Evolutionary conservation across 805 yeast species (phyloP).

Genomic region (Komagataella populi): DNA sequence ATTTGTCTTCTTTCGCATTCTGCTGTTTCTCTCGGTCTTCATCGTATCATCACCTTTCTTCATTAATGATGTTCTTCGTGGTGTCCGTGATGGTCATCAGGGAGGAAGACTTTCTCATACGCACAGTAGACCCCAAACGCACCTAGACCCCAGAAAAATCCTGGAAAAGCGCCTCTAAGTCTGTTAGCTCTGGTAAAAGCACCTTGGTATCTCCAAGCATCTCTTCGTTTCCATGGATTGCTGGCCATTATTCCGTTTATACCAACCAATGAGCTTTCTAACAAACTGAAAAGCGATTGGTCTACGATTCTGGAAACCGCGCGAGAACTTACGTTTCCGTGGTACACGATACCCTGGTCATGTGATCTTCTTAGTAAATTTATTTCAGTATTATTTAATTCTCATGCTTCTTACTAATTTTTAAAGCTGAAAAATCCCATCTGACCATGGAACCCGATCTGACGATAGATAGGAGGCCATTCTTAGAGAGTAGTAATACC

Average conservation of each 20-base stretch:
- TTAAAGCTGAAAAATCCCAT: background rate
- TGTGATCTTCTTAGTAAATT: no score
- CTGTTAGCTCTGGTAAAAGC: conserved; percentile 61
- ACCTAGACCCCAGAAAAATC: conserved; percentile 64
- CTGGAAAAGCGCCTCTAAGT: conserved; percentile 65
- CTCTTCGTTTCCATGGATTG: conserved; percentile 28
- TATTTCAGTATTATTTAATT: no score
- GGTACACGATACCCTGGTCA: background rate
- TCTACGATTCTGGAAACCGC: background rate
- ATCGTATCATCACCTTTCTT: background rate
- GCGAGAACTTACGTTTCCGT: background rate
- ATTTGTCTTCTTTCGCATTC: background rate
- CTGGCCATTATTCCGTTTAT: background rate
- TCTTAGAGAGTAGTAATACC: background rate
- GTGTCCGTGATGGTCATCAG: conserved; percentile 14
- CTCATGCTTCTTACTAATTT: background rate
- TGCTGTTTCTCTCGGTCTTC: background rate
- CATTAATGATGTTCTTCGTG: conserved; percentile 14
- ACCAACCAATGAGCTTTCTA: background rate
- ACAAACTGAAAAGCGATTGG: background rate
- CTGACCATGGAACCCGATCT: no score
- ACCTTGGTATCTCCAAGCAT: conserved; percentile 86
- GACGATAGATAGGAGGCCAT: background rate
- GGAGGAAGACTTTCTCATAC: conserved; percentile 40
- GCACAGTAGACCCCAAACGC: conserved; percentile 57